A percentile compares a stretch with the other conserved stretches of the same genome.
Evolutionary conservation across 1,284 basidiomycete genomes (phyloP).

Genomic region (Tylopilus orsonianus): DNA sequence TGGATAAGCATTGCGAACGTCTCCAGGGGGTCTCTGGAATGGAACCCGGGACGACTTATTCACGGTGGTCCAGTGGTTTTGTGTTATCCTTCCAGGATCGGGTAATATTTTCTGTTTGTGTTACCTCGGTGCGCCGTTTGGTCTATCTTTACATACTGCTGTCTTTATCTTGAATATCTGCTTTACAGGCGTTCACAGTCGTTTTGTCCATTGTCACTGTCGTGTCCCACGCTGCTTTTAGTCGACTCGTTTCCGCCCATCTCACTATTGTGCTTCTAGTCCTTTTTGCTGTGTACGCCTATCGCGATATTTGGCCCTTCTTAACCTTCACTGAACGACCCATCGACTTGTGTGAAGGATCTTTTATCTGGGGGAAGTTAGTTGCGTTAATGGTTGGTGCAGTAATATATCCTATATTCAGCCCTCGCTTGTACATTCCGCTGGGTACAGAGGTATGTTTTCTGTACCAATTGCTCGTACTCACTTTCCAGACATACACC

Average conservation of each 20-base stretch:
- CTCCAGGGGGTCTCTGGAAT: neutral
- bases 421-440: neutral
- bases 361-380: conserved; percentile 27
- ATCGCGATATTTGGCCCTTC: conserved; percentile 57
- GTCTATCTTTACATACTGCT: neutral
- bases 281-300: conserved; percentile 42
- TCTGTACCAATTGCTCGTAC: neutral
- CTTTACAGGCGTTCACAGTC: neutral
- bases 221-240: neutral
- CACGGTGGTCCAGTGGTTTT: neutral
- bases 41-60: neutral
- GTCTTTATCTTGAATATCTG: neutral
- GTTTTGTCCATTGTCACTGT: neutral
- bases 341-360: conserved; percentile 25
- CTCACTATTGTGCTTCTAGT: neutral
- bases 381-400: neutral
- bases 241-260: conserved; percentile 2
- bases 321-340: conserved; percentile 39
- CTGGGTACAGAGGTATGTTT: neutral
- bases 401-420: neutral
- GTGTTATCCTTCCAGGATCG: neutral
- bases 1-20: neutral
- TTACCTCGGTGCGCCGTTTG: neutral
- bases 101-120: neutral
- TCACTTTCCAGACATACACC: neutral